Base-by-base conservation (phyloP, 2,329 filamentous ascomycete species). In the Fusarium burgessii region DNA sequence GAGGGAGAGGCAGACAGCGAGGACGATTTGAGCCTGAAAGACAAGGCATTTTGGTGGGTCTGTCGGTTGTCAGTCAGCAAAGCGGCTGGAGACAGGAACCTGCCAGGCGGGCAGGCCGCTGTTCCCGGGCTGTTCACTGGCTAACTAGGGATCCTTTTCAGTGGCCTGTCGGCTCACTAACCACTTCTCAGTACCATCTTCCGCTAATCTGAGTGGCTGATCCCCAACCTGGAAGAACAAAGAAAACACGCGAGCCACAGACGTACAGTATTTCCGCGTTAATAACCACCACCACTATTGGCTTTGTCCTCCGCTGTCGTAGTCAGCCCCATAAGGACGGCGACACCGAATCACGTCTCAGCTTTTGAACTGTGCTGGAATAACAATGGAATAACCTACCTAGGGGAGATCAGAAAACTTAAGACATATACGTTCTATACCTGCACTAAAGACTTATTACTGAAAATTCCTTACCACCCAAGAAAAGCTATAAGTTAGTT, bases 1-100 rank as follows among this genome's bases (percentile, higher is more conserved):
- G 75, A 74, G 74, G 74, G 74, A 75, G 72, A 69, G 62, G 60
- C 57, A 60, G 55, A 40, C 38, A 60, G 67, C 62, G 63, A 64
- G 56, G 57, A 51, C 63, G 58, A 46, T 75, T 76, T 65, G 64
- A 63, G 77, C 78, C 78, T 79, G 78, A 79, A 77, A 78, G 68
- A 74, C 77, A 66, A 79, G 78, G 78, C 78, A 78, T 66, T 62
- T 62, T 43, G 54, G 58, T 55, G 64, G 50, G 52, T 35, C 52
- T 46, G 17, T 27, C 29, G 25, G 42, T 51, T 49, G 61, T 42
- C 43, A 40, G 57, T 58, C 70, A 58, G 68, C 68, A 62, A 66
- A 40, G 33, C 41, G 33, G 45, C 46, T 35, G 17, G 60, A 60
- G 61, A 25, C 38, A 62, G 66, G 38, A 73, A 62, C 43, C 51